Evolutionary conservation across 805 yeast genomes (phyloP).

Genomic region (Candida fluviatilis): DNA sequence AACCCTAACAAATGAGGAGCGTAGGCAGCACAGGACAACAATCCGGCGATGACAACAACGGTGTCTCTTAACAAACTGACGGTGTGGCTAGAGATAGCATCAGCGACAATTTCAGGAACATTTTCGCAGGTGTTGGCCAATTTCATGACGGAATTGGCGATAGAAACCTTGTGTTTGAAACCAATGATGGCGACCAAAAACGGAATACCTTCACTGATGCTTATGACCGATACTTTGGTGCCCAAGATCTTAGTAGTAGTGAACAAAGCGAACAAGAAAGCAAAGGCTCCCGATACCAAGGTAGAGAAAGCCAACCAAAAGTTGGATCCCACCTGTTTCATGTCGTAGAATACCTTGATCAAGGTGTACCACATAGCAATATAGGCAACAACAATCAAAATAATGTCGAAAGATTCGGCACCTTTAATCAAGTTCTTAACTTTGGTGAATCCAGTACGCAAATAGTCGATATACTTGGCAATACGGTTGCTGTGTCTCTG

Average conservation of each 20-base stretch:
- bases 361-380: conserved; percentile 85
- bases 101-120: conserved; percentile 39
- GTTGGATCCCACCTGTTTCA: conserved; percentile 75
- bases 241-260: conserved; percentile 54
- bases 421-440: conserved; percentile 49
- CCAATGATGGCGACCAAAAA: conserved; percentile 91
- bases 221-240: conserved; percentile 62
- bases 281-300: conserved; percentile 72
- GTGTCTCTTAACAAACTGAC: conserved; percentile 69
- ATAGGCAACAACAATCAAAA: conserved; percentile 75
- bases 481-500: conserved; percentile 54
- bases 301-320: conserved; percentile 85
- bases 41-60: conserved; percentile 64
- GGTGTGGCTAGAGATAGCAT: conserved; percentile 40
- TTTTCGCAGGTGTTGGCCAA: conserved; percentile 38
- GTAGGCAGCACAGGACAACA: conserved; percentile 61
- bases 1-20: conserved; percentile 69
- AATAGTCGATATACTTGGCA: conserved; percentile 52
- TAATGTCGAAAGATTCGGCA: conserved; percentile 84
- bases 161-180: conserved; percentile 75
- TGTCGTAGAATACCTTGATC: conserved; percentile 65
- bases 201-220: conserved; percentile 87
- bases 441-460: conserved; percentile 35
- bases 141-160: conserved; percentile 57
- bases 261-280: conserved; percentile 72